Conservation (phyloP, 306 rosid species). For the Pueraria montana region DNA sequence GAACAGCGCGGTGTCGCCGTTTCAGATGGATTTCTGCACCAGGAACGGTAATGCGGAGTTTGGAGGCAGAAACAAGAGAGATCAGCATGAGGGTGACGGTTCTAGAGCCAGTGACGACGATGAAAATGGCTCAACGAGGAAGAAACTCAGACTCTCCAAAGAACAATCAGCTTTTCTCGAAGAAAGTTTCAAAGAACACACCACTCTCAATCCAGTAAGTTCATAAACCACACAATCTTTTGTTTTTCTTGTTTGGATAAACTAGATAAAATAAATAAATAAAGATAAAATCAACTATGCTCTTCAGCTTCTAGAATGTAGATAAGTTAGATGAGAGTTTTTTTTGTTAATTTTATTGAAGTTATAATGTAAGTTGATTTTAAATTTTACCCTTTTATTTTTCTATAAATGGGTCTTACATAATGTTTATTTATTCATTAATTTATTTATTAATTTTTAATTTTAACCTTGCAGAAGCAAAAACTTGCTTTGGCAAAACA, state of each 20-base stretch:
- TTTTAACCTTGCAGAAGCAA: constrained; percentile 68
- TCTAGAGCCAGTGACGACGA: constrained; percentile 79
- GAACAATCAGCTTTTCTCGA: constrained; percentile 96
- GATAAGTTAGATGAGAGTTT: no score
- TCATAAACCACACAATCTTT: neutral
- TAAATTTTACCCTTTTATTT: neutral
- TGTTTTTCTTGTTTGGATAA: neutral
- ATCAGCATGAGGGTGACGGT: constrained; percentile 53
- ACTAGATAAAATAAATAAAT: no score
- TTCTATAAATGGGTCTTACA: neutral
- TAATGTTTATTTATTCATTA: no score
- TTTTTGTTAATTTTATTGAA: no score
- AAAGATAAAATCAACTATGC: no score
- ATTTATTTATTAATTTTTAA: neutral
- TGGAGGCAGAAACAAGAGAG: constrained; percentile 63
- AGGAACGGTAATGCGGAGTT: constrained; percentile 47
- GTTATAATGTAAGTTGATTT: no score
- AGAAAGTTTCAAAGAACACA: constrained; percentile 95
- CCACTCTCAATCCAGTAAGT: constrained; percentile 86
- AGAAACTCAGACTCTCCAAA: constrained; percentile 95
- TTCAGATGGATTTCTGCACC: constrained; percentile 73
- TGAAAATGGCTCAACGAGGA: constrained; percentile 82
- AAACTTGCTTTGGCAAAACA: constrained; percentile 88
- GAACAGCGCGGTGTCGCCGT: constrained; percentile 75
- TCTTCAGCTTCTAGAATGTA: no score